Percentiles rank a stretch among this genome's conserved stretches.
Conservation (phyloP, 2,329 filamentous ascomycete genomes). For the Cladosporium colombiae region DNA sequence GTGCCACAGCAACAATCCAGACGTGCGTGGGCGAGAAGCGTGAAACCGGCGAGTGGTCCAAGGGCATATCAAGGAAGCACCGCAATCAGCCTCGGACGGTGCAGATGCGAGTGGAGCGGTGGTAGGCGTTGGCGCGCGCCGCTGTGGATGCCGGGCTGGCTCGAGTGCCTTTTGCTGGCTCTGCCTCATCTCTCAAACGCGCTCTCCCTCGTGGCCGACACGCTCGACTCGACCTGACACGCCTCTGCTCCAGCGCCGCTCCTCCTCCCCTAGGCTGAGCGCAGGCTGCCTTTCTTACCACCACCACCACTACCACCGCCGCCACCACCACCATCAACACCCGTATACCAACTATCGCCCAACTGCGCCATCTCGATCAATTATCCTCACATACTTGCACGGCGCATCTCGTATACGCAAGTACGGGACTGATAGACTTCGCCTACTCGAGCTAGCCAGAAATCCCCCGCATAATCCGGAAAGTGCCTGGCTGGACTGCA, state of each 20-base stretch:
- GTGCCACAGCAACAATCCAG: neutral
- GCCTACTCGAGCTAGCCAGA: slow-evolving; percentile 6
- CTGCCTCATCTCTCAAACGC: neutral
- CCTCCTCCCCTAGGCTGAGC: neutral
- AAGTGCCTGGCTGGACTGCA: slow-evolving; percentile 14
- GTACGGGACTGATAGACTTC: slow-evolving; percentile 8
- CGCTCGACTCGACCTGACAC: neutral
- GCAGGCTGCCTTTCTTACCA: neutral
- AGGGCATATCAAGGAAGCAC: neutral
- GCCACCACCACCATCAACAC: neutral
- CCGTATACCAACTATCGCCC: neutral
- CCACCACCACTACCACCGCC: neutral
- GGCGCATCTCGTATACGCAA: slow-evolving; percentile 16
- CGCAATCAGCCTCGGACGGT: neutral
- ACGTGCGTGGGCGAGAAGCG: neutral
- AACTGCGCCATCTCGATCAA: neutral
- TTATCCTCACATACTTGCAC: neutral
- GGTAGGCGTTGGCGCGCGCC: neutral
- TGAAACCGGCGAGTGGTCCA: neutral
- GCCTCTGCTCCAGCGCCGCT: too few species aligned
- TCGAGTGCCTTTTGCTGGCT: neutral
- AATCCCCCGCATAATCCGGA: slow-evolving; percentile 7
- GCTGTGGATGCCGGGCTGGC: neutral
- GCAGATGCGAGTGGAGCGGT: neutral
- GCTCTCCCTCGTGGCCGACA: slow-evolving; percentile 13